These are phyloP conservation scores for Pyrenophora tritici-repentis DNA, from an alignment of 2,329 filamentous ascomycete species.

Conservation along the genomic window DNA sequence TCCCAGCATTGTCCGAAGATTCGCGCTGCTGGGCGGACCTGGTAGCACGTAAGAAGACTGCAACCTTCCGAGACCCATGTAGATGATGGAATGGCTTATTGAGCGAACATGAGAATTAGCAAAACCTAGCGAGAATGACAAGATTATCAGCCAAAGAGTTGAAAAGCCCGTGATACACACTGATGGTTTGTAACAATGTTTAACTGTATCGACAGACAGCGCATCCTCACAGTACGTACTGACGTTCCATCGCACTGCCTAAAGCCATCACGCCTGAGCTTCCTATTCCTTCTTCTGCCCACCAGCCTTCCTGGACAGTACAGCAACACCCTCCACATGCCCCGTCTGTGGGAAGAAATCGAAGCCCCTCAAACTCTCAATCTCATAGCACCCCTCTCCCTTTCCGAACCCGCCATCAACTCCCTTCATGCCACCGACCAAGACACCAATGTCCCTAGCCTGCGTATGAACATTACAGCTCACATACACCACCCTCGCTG, in stretches of 20 bases:
- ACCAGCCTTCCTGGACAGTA: constrained; percentile 54
- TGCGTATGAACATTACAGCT: constrained; percentile 98
- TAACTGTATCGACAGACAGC: too few relatives aligned
- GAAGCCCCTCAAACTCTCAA: constrained; percentile 90
- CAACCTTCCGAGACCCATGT: not conserved
- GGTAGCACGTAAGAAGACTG: constrained; percentile 67
- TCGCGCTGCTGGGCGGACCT: constrained; percentile 89
- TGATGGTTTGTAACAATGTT: too few relatives aligned
- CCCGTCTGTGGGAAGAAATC: constrained; percentile 94
- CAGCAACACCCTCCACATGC: constrained; percentile 69
- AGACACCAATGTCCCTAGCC: constrained; percentile 85
- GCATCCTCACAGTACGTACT: too few relatives aligned
- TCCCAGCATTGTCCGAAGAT: constrained; percentile 91
- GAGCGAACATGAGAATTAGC: constrained; percentile 23
- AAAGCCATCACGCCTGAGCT: too few relatives aligned
- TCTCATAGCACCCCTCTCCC: constrained; percentile 66
- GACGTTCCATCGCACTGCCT: too few relatives aligned
- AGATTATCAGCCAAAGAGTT: constrained; percentile 1
- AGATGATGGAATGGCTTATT: constrained; percentile 13
- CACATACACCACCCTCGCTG: constrained; percentile 85
- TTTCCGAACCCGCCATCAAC: constrained; percentile 42
- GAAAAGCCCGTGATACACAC: too few relatives aligned
- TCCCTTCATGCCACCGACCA: constrained; percentile 71
- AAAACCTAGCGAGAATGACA: constrained; percentile 22
- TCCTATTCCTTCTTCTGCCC: not conserved